Evolutionary conservation across 805 yeast genomes (phyloP).

Genomic region (Isabelozyma pseudorhagii): DNA sequence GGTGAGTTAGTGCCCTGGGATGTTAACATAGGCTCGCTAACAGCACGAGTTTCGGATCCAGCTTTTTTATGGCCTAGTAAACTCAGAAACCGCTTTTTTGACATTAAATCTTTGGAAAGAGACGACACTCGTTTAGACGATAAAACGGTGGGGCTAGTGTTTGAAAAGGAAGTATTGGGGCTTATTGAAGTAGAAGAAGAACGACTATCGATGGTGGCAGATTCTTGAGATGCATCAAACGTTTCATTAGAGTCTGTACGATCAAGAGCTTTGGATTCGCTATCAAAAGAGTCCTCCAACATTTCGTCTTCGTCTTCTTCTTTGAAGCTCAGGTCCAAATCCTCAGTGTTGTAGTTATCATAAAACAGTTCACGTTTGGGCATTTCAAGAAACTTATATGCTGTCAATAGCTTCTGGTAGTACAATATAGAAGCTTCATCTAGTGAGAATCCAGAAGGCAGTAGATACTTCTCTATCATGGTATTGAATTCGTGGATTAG

Average conservation of each 20-base stretch:
- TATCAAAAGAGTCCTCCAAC: neutral
- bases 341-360: neutral
- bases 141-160: too few species aligned
- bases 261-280: neutral
- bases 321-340: constrained; percentile 3
- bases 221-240: neutral
- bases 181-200: neutral
- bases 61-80: constrained; percentile 6
- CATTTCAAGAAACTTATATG: constrained; percentile 28
- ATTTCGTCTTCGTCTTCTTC: constrained; percentile 19
- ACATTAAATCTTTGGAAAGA: neutral
- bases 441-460: neutral
- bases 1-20: too few species aligned
- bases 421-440: constrained; percentile 26
- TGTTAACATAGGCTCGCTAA: neutral
- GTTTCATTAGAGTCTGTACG: neutral
- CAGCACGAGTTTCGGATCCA: neutral
- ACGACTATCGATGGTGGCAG: neutral
- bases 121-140: constrained; percentile 4
- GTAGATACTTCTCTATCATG: constrained; percentile 20
- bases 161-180: neutral
- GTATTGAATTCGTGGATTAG: constrained; percentile 30
- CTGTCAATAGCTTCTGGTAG: constrained; percentile 29
- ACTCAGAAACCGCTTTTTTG: constrained; percentile 17
- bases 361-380: constrained; percentile 7